Evolutionary conservation across 2,329 filamentous ascomycete species (phyloP).

Genomic region (Byssochlamys sp.): DNA sequence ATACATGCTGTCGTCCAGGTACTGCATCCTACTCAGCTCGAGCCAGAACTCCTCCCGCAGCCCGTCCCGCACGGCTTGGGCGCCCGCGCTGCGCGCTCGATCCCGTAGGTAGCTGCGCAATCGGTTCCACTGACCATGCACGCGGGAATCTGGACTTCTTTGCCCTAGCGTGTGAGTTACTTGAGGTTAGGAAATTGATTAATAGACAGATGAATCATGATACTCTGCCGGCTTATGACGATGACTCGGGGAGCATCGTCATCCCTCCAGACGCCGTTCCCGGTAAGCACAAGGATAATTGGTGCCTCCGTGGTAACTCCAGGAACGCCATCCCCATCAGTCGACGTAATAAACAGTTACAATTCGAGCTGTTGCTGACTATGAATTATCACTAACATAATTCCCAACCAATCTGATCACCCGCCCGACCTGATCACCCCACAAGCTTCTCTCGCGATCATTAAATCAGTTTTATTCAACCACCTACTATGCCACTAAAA

Average conservation of each 20-base stretch:
- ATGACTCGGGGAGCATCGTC: neutral
- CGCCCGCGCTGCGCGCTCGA: neutral
- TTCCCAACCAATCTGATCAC: too few species aligned
- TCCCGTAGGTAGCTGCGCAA: neutral
- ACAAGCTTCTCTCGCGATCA: too few species aligned
- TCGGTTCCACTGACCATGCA: neutral
- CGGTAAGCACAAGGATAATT: neutral
- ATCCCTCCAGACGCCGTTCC: neutral
- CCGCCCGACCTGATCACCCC: too few species aligned
- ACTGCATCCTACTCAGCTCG: neutral
- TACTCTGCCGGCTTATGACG: neutral
- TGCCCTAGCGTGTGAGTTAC: neutral
- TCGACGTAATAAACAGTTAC: neutral
- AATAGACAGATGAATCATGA: too few species aligned
- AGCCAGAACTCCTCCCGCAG: neutral
- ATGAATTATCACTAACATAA: neutral
- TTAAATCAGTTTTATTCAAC: too few species aligned
- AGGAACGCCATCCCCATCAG: neutral
- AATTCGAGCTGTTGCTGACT: neutral
- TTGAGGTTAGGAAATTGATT: too few species aligned
- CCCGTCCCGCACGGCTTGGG: neutral
- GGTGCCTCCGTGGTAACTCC: neutral
- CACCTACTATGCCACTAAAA: too few species aligned
- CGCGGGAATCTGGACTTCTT: neutral
- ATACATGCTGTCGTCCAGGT: neutral